phyloP scores from a whole-genome alignment of 1,284 basidiomycete species.

The Sanghuangporus weigelae region DNA sequence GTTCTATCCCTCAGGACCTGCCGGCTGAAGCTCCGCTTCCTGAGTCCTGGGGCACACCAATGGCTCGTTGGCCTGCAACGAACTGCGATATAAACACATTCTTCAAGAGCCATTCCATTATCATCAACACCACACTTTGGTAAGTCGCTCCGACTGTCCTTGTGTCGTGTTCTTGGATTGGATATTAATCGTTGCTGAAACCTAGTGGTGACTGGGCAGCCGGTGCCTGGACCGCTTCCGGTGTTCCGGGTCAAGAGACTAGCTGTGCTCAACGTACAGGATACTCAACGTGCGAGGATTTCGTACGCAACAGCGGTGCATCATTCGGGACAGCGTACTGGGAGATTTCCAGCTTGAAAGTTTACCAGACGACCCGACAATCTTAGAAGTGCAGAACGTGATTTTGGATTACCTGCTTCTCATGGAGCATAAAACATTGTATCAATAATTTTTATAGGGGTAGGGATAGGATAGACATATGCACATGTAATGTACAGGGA shows the following conservation, averaged over 20 bases:
- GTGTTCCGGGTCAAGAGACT: constrained; percentile 72
- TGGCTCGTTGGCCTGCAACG: constrained; percentile 68
- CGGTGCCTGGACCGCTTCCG: constrained; percentile 63
- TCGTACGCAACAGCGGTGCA: constrained; percentile 63
- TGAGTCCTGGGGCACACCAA: constrained; percentile 66
- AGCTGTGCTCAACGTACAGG: constrained; percentile 83
- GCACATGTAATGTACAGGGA: too few species aligned
- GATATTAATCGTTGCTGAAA: background rate
- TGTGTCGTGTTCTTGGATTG: constrained; percentile 20
- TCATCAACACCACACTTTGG: constrained; percentile 83
- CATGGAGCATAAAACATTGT: too few species aligned
- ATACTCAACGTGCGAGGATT: constrained; percentile 71
- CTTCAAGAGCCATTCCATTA: constrained; percentile 71
- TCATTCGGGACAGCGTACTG: constrained; percentile 78
- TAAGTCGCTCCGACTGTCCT: constrained; percentile 28
- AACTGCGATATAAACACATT: constrained; percentile 68
- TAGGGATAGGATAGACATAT: too few species aligned
- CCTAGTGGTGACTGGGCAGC: constrained; percentile 87
- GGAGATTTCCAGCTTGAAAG: constrained; percentile 68
- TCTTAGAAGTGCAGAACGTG: background rate
- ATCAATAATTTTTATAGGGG: too few species aligned
- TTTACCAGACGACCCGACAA: constrained; percentile 42
- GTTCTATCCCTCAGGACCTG: constrained; percentile 71
- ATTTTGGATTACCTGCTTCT: too few species aligned
- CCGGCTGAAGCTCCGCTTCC: constrained; percentile 61